Evolutionary conservation across 2,329 filamentous ascomycete species (phyloP).

Genomic region (Fusarium austroafricanum): DNA sequence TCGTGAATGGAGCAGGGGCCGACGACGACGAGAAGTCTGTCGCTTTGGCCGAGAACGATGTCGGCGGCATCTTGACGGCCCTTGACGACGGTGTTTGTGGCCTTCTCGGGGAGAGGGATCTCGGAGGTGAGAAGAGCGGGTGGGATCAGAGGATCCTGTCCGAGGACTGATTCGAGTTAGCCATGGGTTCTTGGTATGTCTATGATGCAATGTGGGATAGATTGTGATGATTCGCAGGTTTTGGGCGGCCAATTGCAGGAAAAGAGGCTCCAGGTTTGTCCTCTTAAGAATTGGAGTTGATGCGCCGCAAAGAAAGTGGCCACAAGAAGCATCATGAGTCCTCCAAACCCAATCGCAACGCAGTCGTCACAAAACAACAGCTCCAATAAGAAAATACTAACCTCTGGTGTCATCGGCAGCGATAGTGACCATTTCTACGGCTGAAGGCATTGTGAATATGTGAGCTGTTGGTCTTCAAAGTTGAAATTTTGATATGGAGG

Average conservation of each 20-base stretch:
- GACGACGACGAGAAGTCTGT: constrained; percentile 92
- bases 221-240: background rate
- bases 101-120: constrained; percentile 75
- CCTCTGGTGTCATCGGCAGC: constrained; percentile 60
- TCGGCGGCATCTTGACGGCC: constrained; percentile 75
- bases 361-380: background rate
- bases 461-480: constrained; percentile 32
- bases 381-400: constrained; percentile 44
- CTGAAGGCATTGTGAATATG: constrained; percentile 50
- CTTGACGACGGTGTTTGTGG: constrained; percentile 76
- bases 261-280: background rate
- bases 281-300: background rate
- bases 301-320: background rate
- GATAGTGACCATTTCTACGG: constrained; percentile 54
- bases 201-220: background rate
- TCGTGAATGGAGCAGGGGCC: constrained; percentile 99
- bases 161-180: constrained; percentile 74
- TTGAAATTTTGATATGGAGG: constrained; percentile 37
- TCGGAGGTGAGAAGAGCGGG: constrained; percentile 88
- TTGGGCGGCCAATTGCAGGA: background rate
- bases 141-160: constrained; percentile 92
- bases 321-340: constrained; percentile 22
- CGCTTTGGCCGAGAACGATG: constrained; percentile 82
- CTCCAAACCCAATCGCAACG: background rate
- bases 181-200: background rate